Base-by-base conservation (phyloP, 164 flowering plant species). In the Piper longum region DNA sequence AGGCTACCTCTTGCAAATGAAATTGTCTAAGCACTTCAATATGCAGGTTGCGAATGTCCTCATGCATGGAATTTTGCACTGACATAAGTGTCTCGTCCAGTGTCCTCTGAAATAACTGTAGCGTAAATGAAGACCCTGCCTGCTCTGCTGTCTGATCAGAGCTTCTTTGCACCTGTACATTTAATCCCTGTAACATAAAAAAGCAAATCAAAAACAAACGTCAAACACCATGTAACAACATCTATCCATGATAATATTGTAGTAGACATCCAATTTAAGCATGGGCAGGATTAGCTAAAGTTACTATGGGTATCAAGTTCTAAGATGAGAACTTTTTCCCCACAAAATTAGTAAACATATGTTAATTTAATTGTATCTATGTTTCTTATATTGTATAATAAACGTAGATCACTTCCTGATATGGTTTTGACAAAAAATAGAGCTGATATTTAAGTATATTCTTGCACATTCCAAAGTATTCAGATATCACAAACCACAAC, bases 11-110 rank as follows among this genome's bases (percentile, higher is more conserved):
- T 56, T 69, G 77, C 44, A 77, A 66, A 61, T 77, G 77, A 45
- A 84, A 89, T 66, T 95, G 99, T 69, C 96, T 86, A 52, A 91
- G 62, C 63, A 95, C 74, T 79, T 95, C 99, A 55, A 91, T 81
- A 70, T 95, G 99, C 72, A 95, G 88, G 74, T 95, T 95, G 71
- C 96, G 79, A 82, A 87, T 74, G 68, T 87, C 97, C 43, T 82
- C 98, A 17, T 91, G 97, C 41, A 82, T 81, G 36, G 96, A 86
- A 68, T 83, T 82, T 77, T 91, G 96, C 64, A 86, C 79, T 14
- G 97, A 78, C 62, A 77, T 71, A 36, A 88, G 85, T 45, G 86
- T 84, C 71, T 89, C 97, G 67, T 88, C 91, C 39, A 89, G 81
- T 13, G 95, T 82, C 11, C 82, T 87, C 72, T 92, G 98, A 69